Conservation (phyloP, 2,329 filamentous ascomycete species). For the Exophiala lecanii-corni region DNA sequence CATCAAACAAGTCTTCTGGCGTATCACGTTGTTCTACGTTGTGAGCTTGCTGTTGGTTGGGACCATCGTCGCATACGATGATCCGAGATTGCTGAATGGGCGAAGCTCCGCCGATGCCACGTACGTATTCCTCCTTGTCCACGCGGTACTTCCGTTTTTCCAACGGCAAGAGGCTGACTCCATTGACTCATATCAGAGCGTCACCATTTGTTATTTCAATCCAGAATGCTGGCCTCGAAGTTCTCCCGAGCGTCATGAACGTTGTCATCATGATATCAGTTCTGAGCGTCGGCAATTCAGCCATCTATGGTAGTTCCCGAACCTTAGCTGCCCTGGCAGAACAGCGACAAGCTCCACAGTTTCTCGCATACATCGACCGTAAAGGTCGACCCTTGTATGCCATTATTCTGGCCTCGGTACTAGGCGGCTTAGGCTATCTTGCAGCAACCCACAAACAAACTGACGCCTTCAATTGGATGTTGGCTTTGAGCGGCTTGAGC, state of each 20-base stretch:
- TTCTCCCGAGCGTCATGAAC: slow-evolving; percentile 63
- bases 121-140: slow-evolving; percentile 5
- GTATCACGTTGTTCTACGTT: slow-evolving; percentile 48
- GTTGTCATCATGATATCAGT: slow-evolving; percentile 60
- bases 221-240: slow-evolving; percentile 55
- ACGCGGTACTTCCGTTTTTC: neutral
- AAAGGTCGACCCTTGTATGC: slow-evolving; percentile 42
- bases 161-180: no score
- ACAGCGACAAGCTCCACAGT: slow-evolving; percentile 41
- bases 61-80: slow-evolving; percentile 40
- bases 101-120: slow-evolving; percentile 37
- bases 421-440: slow-evolving; percentile 41
- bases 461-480: slow-evolving; percentile 60
- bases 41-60: slow-evolving; percentile 44
- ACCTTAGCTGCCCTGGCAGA: slow-evolving; percentile 52
- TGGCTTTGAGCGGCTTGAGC: slow-evolving; percentile 58
- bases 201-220: slow-evolving; percentile 66
- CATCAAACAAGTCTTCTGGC: slow-evolving; percentile 47
- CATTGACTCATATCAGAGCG: no score
- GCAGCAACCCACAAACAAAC: slow-evolving; percentile 41
- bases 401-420: slow-evolving; percentile 36
- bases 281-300: slow-evolving; percentile 56
- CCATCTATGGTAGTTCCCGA: slow-evolving; percentile 54
- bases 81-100: slow-evolving; percentile 38
- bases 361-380: slow-evolving; percentile 44